Base-by-base conservation (phyloP, 169 alveolate genomes). In the Cryptosporidium baileyi region DNA sequence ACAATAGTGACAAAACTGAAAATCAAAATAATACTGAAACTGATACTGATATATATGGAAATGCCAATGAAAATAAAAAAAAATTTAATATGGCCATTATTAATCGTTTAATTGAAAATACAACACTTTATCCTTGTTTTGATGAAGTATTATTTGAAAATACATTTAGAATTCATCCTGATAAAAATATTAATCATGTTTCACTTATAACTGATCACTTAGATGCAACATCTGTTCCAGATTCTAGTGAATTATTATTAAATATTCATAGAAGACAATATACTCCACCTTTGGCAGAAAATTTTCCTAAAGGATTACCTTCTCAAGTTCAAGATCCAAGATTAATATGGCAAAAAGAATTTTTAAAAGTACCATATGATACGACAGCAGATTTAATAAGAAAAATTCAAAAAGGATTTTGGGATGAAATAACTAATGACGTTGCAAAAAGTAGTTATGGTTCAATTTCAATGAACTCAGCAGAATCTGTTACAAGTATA, bases 221-320 rank as follows among this genome's bases (percentile, higher is more conserved):
- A 22, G 85, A 57, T 36, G 85, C 85, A 17, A 74, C 85, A 22
- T 54, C 85, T 5, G 67, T 74, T 51, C 59, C 61, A 15, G 59
- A 36, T 24, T 74, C 85, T 9, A 41, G 60, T 54, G 85, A 74
- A 19, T 22, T 74, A 1, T 61, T 74, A 15, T 34, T 74, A 3
- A 38, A 45, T 38, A 36, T 74, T 6, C 85, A 74, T 28, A 74
- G 54, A 34, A 74, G 57, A 34, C 85, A 74, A 60, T 74, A 74
- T 13, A 74, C 85, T 17, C 85, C 85, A 28, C 85, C 85, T 19
- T 28, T 74, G 36, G 65, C 85, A n/a, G 85, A 74, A 17, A 74
- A 74, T 44, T 57, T 74, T 36, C 85, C 85, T 30, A 74, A 51
- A 36, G 85, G 85, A 3, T 61, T 74, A 22, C 85, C 85, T 11